These are phyloP conservation scores for Vairimorpha necatrix DNA, from an alignment of 371 early-diverging fungal species.

Conservation along the genomic window DNA sequence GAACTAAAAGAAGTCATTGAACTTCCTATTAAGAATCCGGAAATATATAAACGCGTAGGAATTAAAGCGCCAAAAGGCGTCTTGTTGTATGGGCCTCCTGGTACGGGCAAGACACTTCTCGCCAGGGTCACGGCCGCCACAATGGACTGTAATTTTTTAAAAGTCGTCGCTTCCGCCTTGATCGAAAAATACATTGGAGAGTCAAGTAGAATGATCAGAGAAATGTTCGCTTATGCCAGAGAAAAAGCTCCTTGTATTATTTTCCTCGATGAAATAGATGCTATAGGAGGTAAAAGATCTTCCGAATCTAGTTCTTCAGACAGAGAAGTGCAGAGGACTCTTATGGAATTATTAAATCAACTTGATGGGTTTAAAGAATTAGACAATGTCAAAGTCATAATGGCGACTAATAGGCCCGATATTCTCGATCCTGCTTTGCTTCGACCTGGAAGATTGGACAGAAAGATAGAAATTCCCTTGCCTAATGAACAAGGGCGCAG, in stretches of 20 bases:
- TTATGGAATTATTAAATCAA: constrained; percentile 98
- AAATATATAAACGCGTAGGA: constrained; percentile 91
- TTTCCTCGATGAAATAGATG: constrained; percentile 99
- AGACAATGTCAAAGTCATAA: constrained; percentile 93
- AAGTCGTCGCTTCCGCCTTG: constrained; percentile 88
- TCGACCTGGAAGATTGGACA: constrained; percentile 90
- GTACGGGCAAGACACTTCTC: constrained; percentile 75
- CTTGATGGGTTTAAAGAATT: constrained; percentile 98
- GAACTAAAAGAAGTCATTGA: constrained; percentile 96
- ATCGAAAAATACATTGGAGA: constrained; percentile 99
- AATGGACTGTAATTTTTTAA: constrained; percentile 86
- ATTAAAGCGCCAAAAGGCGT: constrained; percentile 96
- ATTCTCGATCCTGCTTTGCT: constrained; percentile 94
- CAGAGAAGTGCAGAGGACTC: constrained; percentile 96
- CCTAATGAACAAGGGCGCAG: constrained; percentile 80
- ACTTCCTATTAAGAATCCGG: constrained; percentile 93
- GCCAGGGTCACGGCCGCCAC: constrained; percentile 94
- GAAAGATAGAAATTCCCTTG: constrained; percentile 96
- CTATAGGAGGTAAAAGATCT: constrained; percentile 96
- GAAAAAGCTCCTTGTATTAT: constrained; percentile 99
- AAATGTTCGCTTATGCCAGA: constrained; percentile 97
- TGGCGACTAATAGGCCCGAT: constrained; percentile 99
- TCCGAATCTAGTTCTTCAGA: constrained; percentile 96
- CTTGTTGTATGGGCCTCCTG: constrained; percentile 93
- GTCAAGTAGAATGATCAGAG: constrained; percentile 84